A percentile compares a stretch with the other conserved stretches of the same genome.
Evolutionary conservation across 352 stramenopile genomes (phyloP).

Genomic region (Globisporangium carolinianum): DNA sequence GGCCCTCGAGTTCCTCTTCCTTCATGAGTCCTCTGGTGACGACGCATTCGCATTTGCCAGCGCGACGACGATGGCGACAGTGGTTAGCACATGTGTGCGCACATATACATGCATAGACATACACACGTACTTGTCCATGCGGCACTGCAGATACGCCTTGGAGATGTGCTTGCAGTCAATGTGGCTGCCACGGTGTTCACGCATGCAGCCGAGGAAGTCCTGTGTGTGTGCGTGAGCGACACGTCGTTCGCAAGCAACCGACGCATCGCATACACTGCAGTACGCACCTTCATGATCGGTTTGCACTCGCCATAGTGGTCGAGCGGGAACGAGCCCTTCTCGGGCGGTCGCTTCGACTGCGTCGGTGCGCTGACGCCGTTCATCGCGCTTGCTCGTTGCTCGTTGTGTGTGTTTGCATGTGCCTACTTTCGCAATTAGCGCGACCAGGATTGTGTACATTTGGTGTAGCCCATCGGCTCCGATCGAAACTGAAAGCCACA

Average conservation of each 20-base stretch:
- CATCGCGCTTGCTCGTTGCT: conserved; percentile 27
- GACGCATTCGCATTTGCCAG: too few relatives aligned
- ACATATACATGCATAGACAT: conserved; percentile 2
- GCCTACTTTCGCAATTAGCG: background rate
- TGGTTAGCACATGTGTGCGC: background rate
- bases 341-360: conserved; percentile 69
- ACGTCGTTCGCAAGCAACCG: background rate
- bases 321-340: conserved; percentile 89
- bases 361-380: conserved; percentile 70
- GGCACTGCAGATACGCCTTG: conserved; percentile 82
- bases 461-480: too few relatives aligned
- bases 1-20: conserved; percentile 68
- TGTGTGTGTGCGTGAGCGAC: conserved; percentile 8
- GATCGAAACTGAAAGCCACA: background rate
- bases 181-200: conserved; percentile 72
- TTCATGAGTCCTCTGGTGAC: conserved; percentile 68
- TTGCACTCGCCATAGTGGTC: conserved; percentile 90
- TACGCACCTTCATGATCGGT: conserved; percentile 64
- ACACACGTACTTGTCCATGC: conserved; percentile 80
- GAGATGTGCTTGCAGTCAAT: conserved; percentile 89
- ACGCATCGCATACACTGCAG: background rate
- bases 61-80: too few relatives aligned
- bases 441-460: background rate
- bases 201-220: conserved; percentile 82
- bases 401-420: background rate